Evolutionary conservation across 345 rosid species (phyloP), one percentile per base, ranked within the genome.

Genomic region (Syzygium aromaticum): DNA sequence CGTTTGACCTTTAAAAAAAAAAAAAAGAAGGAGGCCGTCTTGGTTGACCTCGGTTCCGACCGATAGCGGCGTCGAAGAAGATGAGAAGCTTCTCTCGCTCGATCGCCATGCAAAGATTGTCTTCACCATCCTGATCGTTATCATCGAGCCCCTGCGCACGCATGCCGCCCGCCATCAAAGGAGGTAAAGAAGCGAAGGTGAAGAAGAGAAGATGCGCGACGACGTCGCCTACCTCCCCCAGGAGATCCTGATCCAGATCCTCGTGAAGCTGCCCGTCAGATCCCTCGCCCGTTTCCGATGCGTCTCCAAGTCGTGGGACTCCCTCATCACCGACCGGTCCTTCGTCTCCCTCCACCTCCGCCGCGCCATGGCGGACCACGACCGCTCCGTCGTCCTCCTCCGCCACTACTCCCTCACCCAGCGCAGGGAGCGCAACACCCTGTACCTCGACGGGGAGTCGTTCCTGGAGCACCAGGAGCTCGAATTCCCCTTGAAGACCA

Each of bases 281-380:
- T 88, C 89, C 10, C 89, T 88, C 64, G 63, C 54, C 38, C 54
- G 90, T 16, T 86, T 88, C 90, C 84, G 86, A 17, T 83, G 86
- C 88, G 90, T 88, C 43, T 88, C 86, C 86, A 88, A 43, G 30
- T 59, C 89, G 8, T 88, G 89, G 89, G 11, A 63, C 38, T 51
- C 87, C 61, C 82, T 86, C 86, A 54, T 88, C 77, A 59, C 90
- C 53, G 40, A 56, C 43, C 90, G 52, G 14, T 52, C 14, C 9
- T 88, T 88, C 86, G 63, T 88, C 63, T 83, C 86, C 53, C 53
- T 38, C 77, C 88, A 88, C 13, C 63, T 52, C 49, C 11, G 61
- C 52, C 86, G 14, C 56, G 83, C 87, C n/a, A 14, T 40, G 61
- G 63, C 33, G 49, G 10, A 25, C 52, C 51, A 33, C 33, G 57